A percentile compares a stretch with the other conserved stretches of the same genome.
Evolutionary conservation across 2,329 filamentous ascomycete species (phyloP).

Genomic region (Exophiala lecanii-corni): DNA sequence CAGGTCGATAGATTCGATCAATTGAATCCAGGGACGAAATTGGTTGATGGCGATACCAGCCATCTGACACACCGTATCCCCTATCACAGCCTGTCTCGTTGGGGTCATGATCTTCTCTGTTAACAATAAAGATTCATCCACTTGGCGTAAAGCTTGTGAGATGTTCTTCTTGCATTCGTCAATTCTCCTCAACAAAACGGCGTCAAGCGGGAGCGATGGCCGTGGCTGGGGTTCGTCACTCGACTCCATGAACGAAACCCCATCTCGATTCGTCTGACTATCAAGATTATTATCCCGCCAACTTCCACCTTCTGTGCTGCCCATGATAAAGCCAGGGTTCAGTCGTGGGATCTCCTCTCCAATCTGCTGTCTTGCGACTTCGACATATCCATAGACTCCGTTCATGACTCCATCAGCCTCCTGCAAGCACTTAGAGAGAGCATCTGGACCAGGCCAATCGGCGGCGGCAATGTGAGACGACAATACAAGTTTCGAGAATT

Average conservation of each 20-base stretch:
- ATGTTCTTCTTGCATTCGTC: constrained; percentile 83
- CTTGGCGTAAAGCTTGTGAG: constrained; percentile 75
- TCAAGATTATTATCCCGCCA: constrained; percentile 69
- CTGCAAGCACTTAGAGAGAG: constrained; percentile 88
- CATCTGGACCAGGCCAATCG: constrained; percentile 91
- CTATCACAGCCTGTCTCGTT: constrained; percentile 71
- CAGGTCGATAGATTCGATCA: constrained; percentile 88
- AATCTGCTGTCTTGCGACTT: constrained; percentile 86
- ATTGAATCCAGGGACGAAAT: constrained; percentile 83
- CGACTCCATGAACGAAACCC: constrained; percentile 71
- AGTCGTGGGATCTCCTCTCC: constrained; percentile 91
- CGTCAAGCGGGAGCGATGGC: constrained; percentile 69
- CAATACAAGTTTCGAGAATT: constrained; percentile 97
- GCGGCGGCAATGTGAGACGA: constrained; percentile 96
- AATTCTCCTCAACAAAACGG: constrained; percentile 71
- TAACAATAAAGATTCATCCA: constrained; percentile 76
- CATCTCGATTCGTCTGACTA: constrained; percentile 61
- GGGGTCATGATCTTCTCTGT: constrained; percentile 78
- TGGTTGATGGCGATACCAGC: constrained; percentile 78
- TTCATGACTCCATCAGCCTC: constrained; percentile 95
- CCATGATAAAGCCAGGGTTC: constrained; percentile 86
- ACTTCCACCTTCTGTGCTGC: constrained; percentile 75
- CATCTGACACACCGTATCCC: constrained; percentile 74
- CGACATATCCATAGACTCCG: constrained; percentile 93
- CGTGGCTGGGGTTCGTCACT: constrained; percentile 77